Evolutionary conservation across 2,329 filamentous ascomycete genomes (phyloP).

Genomic region (Botrytis galanthina): DNA sequence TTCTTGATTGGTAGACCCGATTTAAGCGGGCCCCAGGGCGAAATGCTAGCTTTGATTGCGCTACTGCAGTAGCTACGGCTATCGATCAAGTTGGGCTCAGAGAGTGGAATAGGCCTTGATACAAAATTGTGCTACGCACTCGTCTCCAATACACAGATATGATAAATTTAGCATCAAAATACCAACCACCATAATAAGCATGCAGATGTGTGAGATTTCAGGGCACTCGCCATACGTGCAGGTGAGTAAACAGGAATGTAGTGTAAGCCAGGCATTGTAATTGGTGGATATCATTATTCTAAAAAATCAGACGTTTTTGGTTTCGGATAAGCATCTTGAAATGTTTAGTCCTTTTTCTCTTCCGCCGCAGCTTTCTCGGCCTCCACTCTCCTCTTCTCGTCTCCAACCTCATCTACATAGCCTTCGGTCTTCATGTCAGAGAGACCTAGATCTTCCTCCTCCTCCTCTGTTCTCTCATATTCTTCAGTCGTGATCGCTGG

Average conservation of each 20-base stretch:
- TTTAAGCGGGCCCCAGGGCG: not conserved
- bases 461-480: conserved; percentile 84
- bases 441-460: conserved; percentile 89
- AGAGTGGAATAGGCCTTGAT: not conserved
- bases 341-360: not conserved
- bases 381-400: conserved; percentile 30
- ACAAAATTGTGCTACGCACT: not conserved
- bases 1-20: not conserved
- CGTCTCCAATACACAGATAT: not conserved
- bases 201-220: not conserved
- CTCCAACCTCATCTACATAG: conserved; percentile 50
- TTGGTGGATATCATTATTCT: conserved; percentile 8
- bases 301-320: not conserved
- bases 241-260: not conserved
- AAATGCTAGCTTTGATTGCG: not conserved
- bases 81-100: not conserved
- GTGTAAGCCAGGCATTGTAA: not conserved
- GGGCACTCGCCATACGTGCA: not conserved
- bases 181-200: not conserved
- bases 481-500: conserved; percentile 77
- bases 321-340: not conserved
- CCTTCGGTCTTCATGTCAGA: conserved; percentile 90
- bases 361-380: conserved; percentile 19
- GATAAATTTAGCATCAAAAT: not conserved
- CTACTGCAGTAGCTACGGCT: not conserved